Evolutionary conservation across 2,329 filamentous ascomycete genomes (phyloP).

Genomic region (Coniochaeta sp.): DNA sequence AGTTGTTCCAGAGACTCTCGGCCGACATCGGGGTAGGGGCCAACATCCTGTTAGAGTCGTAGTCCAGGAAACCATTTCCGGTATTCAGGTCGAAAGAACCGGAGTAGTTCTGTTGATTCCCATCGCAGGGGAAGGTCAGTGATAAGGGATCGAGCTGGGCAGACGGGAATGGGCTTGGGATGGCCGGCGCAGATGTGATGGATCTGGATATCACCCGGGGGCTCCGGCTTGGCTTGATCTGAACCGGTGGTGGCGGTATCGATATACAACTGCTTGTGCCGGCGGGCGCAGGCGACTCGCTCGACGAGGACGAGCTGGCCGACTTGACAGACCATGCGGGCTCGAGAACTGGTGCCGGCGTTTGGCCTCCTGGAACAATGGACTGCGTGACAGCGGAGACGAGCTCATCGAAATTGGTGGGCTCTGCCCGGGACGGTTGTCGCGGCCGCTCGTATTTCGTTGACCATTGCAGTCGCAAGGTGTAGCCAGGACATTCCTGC

Average conservation of each 20-base stretch:
- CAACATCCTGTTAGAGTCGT: not conserved
- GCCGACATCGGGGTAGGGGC: not conserved
- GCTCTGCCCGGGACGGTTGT: conserved; percentile 10
- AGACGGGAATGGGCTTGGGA: not conserved
- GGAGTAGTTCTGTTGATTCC: not conserved
- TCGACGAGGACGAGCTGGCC: not conserved
- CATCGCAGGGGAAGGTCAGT: not conserved
- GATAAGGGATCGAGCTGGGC: not conserved
- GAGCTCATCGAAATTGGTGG: conserved; percentile 18
- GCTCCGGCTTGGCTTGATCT: not conserved
- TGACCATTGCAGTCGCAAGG: conserved; percentile 20
- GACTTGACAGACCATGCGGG: not conserved
- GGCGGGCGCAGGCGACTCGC: not conserved
- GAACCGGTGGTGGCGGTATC: not conserved
- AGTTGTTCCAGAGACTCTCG: not conserved
- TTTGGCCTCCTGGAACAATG: conserved; percentile 8
- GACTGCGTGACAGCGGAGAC: conserved; percentile 18
- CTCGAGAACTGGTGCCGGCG: not conserved
- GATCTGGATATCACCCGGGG: not conserved
- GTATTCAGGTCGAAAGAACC: not conserved
- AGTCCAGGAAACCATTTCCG: not conserved
- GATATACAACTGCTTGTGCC: not conserved
- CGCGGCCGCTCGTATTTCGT: conserved; percentile 18
- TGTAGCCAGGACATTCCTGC: conserved; percentile 19
- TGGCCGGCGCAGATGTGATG: not conserved